A percentile compares a stretch with the other conserved stretches of the same genome.
These are phyloP conservation scores for Amphirosellinia nigrospora DNA, from an alignment of 495 filamentous ascomycete genomes.

Conservation along the genomic window DNA sequence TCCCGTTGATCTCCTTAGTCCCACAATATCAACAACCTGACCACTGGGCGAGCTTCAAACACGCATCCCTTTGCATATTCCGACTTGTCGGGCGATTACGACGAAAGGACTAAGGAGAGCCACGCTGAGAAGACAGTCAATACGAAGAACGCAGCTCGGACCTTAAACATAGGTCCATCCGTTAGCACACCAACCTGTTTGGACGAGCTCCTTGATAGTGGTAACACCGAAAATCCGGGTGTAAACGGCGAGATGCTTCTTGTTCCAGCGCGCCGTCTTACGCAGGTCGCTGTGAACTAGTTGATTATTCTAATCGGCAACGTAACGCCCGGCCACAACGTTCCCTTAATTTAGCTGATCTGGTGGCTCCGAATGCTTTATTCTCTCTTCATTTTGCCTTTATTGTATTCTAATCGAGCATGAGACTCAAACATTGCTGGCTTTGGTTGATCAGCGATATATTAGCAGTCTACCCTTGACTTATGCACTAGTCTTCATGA, in stretches of 20 bases:
- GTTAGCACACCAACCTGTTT: not conserved
- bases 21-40: constrained; percentile 15
- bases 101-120: not conserved
- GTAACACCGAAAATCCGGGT: not conserved
- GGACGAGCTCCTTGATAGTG: not conserved
- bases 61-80: not conserved
- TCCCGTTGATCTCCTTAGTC: constrained; percentile 19
- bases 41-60: not conserved
- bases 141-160: not conserved
- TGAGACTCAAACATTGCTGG: constrained; percentile 17
- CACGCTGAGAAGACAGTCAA: not conserved
- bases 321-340: not conserved
- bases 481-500: constrained; percentile 22
- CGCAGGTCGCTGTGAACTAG: not conserved
- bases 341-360: constrained; percentile 8
- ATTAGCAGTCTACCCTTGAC: constrained; percentile 14
- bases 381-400: constrained; percentile 15
- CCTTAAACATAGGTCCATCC: not conserved
- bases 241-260: not conserved
- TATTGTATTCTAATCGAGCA: constrained; percentile 24
- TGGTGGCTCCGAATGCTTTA: constrained; percentile 14
- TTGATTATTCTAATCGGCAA: not conserved
- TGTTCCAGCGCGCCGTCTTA: not conserved
- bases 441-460: constrained; percentile 18
- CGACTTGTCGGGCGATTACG: not conserved